A percentile compares a stretch with the other conserved stretches of the same genome.
Evolutionary conservation across 2,329 filamentous ascomycete species (phyloP).

Genomic region (Ascochyta clinopodiicola): DNA sequence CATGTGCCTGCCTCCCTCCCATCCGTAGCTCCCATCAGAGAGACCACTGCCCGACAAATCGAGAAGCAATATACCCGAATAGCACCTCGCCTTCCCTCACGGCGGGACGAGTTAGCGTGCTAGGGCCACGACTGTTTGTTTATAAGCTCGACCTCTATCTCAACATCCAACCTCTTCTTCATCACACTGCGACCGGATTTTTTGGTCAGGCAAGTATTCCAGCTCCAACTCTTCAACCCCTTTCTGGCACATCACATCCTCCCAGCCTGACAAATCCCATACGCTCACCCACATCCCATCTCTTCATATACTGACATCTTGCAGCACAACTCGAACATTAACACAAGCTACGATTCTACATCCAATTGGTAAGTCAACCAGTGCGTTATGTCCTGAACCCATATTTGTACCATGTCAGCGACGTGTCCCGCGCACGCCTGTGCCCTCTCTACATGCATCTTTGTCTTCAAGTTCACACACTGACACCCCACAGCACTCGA

Average conservation of each 20-base stretch:
- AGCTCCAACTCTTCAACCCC: background rate
- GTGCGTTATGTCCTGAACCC: background rate
- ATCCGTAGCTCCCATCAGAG: background rate
- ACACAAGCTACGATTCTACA: background rate
- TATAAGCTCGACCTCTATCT: constrained; percentile 11
- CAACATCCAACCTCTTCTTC: constrained; percentile 19
- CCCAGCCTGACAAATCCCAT: background rate
- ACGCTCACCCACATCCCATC: background rate
- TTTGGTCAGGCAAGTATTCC: background rate
- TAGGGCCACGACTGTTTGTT: background rate
- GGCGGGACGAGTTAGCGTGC: background rate
- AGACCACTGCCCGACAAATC: background rate
- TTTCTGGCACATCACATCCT: background rate
- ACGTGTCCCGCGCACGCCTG: background rate
- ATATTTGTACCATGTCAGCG: background rate
- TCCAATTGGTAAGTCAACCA: background rate
- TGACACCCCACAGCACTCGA: constrained; percentile 1
- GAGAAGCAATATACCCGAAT: background rate
- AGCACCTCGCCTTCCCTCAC: background rate
- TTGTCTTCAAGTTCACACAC: background rate
- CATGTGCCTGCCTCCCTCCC: constrained; percentile 1
- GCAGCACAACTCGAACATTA: background rate
- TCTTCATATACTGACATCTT: background rate
- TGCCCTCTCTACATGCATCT: background rate
- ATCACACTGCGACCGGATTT: constrained; percentile 4